Base-by-base conservation (phyloP, 306 rosid species). In the Cyclanthera cordifolia region DNA sequence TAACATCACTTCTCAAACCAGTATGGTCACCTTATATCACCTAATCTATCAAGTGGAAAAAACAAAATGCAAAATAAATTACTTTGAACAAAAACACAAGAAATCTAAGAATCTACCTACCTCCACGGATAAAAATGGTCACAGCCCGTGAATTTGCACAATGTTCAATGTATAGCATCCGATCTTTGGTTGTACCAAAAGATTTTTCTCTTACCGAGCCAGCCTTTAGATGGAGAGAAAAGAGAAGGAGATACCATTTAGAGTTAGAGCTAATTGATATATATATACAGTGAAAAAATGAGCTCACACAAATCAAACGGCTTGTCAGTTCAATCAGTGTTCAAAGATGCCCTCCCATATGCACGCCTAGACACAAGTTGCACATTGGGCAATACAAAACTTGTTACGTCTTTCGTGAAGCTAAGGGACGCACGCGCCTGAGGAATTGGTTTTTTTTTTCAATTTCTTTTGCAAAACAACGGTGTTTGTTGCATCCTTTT, bases 101-200 rank as follows among this genome's bases (percentile, higher is more conserved):
- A 6, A 41, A 52, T 54, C 74, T 53, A 50, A 15, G 56, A 21
- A 6, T 45, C 30, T 14, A 27, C 52, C 73, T 53, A 94, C 99
- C 99, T 77, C 99, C 99, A 46, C 97, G 95, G 73, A 88, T 85
- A 70, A 90, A 94, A 51, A 94, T 76, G 49, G 96, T 94, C 24
- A 90, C 97, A 67, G 97, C 99, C 81, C 82, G 86, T 60, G 99
- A 94, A 75, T 94, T 94, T 52, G 99, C 99, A 86, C 99, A 90
- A 72, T 84, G 99, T 78, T 94, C 99, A 74, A 94, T 86, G 86
- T 90, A 90, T 71, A 94, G 64, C 97, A 94, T 94, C 57, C 97
- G 85, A 61, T 90, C 99, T 85, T 94, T 94, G 2, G 99, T 94
- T 54, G 97, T 94, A 53, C 99, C 97, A 81, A 94, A 94, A 52